Evolutionary conservation across 805 yeast genomes (phyloP), one percentile per base, ranked within the genome.

Genomic region (Candida gorgasii): DNA sequence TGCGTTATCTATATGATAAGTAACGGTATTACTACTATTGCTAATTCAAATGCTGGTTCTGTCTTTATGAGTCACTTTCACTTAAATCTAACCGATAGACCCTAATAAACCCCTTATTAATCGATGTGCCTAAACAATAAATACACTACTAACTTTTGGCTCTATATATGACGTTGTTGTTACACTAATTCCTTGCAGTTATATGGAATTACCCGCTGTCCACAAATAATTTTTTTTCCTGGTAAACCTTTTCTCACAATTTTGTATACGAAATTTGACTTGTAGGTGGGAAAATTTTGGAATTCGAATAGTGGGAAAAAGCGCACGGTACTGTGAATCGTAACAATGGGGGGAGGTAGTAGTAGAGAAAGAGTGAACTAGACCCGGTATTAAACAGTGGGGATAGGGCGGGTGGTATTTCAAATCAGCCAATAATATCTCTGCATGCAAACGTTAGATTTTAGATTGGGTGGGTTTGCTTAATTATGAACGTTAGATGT

Each of bases 201-300:
- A 23, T 9, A 20, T 18, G 20, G 26, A 14, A 5, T 34, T 22
- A 22, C 37, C 28, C 37, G 37, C 37, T 34, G 37, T 34, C 37
- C 37, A 34, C 37, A 34, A 34, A 34, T 34, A 34, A 22, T 34
- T 34, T 34, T 34, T n/a, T 34, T 34, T 34, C 37, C 37, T 34
- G 37, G 29, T 31, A 24, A 17, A 15, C 28, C 20, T 34, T 31
- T 23, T 34, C 37, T 34, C 24, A 14, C n/a, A 34, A 20, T 6
- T 16, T 29, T 16, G 7, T 12, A 20, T 8, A 4, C 8, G 33
- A 11, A 26, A 26, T 26, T 26, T 26, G 8, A 11, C 28, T 26
- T n/a, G n/a, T n/a, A 26, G 5, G 18, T 17, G 18, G 6, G 33
- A 11, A 5, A 15, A 15, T 8, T 30, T 14, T 19, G 13, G 23